These are phyloP conservation scores for Salvia miltiorrhiza DNA, from an alignment of 257 asterid species.

Conservation along the genomic window DNA sequence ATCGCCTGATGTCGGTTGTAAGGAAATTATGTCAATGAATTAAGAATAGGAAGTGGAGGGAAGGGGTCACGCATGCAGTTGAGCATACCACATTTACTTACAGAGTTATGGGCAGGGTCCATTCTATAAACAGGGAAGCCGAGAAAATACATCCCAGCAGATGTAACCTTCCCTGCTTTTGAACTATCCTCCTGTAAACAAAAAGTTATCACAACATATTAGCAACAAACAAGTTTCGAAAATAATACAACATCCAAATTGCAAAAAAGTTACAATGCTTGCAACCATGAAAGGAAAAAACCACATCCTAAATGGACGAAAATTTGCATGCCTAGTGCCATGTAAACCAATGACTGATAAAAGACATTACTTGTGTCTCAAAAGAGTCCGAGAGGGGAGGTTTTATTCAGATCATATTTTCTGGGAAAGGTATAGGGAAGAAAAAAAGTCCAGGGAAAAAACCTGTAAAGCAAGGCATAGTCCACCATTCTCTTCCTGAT, in stretches of 20 bases:
- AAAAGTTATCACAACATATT: slow-evolving; percentile 6
- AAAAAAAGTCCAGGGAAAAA: not conserved
- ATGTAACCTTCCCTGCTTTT: slow-evolving; percentile 75
- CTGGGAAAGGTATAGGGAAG: not conserved
- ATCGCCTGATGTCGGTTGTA: slow-evolving; percentile 39
- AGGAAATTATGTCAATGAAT: slow-evolving; percentile 10
- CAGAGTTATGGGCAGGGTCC: slow-evolving; percentile 73
- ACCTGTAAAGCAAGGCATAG: slow-evolving; percentile 89
- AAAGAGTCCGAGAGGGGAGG: not conserved
- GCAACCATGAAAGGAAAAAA: not conserved
- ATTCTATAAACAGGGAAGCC: slow-evolving; percentile 91
- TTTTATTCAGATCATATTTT: not conserved
- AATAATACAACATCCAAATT: not conserved
- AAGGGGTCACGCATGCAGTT: not conserved
- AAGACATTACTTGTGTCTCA: not conserved
- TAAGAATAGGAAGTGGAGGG: not conserved
- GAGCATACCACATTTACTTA: slow-evolving; percentile 35
- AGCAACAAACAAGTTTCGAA: not conserved
- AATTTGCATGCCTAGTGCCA: not conserved
- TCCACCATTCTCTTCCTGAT: slow-evolving; percentile 82
- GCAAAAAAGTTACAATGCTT: not conserved
- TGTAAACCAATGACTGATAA: not conserved
- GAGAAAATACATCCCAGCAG: slow-evolving; percentile 92
- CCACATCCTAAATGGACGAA: not conserved
- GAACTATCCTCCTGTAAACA: slow-evolving; percentile 81